These are phyloP conservation scores for Calonectria pseudoturangicola DNA, from an alignment of 2,329 filamentous ascomycete species.

Conservation along the genomic window DNA sequence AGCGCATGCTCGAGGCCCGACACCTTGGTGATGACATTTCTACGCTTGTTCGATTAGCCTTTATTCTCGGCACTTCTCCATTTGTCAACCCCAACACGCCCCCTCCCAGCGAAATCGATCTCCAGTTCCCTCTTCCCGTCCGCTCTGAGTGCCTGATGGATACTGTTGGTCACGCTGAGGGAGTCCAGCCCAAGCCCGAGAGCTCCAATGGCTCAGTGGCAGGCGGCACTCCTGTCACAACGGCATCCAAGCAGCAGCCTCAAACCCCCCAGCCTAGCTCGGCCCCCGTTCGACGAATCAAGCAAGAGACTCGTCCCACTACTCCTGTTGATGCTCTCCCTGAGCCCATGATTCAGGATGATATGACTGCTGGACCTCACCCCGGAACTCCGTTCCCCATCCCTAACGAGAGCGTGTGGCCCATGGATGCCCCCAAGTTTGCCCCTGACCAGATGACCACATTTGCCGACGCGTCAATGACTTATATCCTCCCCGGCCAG, in stretches of 20 bases:
- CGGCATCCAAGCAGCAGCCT: constrained; percentile 55
- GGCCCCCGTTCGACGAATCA: constrained; percentile 59
- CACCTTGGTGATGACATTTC: constrained; percentile 65
- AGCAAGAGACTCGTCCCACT: constrained; percentile 60
- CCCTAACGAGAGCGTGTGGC: constrained; percentile 61
- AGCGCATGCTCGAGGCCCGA: constrained; percentile 66
- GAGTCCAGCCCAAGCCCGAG: constrained; percentile 53
- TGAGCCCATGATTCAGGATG: constrained; percentile 59
- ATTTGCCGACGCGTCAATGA: constrained; percentile 56
- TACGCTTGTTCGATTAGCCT: constrained; percentile 65
- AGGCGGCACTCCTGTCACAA: constrained; percentile 51
- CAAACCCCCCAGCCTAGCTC: constrained; percentile 54
- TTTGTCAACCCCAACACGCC: constrained; percentile 61
- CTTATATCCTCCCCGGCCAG: constrained; percentile 57
- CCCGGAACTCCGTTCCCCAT: constrained; percentile 65
- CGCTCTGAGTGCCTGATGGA: constrained; percentile 61
- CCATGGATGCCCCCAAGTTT: constrained; percentile 63
- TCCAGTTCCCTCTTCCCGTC: constrained; percentile 62
- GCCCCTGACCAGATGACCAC: constrained; percentile 62
- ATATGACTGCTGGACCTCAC: constrained; percentile 60
- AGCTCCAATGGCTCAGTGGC: constrained; percentile 35
- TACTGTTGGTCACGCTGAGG: constrained; percentile 55
- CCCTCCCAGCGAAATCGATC: constrained; percentile 62
- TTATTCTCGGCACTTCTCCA: constrained; percentile 65
- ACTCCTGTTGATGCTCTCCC: constrained; percentile 58